phyloP scores from a whole-genome alignment of 257 asterid genomes.

The Solanum megistacrolobum region DNA sequence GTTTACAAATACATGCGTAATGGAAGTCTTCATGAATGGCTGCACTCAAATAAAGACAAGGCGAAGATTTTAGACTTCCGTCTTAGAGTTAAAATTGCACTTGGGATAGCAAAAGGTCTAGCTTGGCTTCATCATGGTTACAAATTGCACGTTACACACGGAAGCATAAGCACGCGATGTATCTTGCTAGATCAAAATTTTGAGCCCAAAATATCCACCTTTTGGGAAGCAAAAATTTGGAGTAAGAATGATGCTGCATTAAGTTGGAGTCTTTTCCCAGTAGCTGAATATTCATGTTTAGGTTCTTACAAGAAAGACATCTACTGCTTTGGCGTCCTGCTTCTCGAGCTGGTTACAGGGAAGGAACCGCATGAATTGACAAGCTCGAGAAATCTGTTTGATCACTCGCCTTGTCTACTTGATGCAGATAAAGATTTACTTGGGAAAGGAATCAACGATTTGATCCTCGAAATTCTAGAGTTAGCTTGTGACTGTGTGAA shows the following conservation, averaged over 20 bases:
- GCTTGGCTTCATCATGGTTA: constrained; percentile 15
- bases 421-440: background rate
- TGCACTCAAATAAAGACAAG: background rate
- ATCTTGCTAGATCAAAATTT: constrained; percentile 11
- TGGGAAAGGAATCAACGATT: constrained; percentile 1
- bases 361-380: background rate
- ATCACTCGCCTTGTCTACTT: background rate
- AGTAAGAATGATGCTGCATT: background rate
- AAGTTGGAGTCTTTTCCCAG: background rate
- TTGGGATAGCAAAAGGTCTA: constrained; percentile 8
- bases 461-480: background rate
- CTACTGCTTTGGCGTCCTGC: constrained; percentile 3
- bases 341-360: constrained; percentile 13
- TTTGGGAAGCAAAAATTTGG: constrained; percentile 6
- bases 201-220: constrained; percentile 13
- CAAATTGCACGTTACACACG: background rate
- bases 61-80: background rate
- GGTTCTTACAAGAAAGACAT: constrained; percentile 3
- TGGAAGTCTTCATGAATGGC: constrained; percentile 18
- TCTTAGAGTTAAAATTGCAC: constrained; percentile 15
- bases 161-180: constrained; percentile 4
- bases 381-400: background rate
- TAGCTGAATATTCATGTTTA: background rate
- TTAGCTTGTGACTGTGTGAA: constrained; percentile 7
- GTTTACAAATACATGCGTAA: constrained; percentile 16